Evolutionary conservation across 176 grass and related monocot genomes (phyloP), one percentile per base, ranked within the genome.

Genomic region (Eleusine indica): DNA sequence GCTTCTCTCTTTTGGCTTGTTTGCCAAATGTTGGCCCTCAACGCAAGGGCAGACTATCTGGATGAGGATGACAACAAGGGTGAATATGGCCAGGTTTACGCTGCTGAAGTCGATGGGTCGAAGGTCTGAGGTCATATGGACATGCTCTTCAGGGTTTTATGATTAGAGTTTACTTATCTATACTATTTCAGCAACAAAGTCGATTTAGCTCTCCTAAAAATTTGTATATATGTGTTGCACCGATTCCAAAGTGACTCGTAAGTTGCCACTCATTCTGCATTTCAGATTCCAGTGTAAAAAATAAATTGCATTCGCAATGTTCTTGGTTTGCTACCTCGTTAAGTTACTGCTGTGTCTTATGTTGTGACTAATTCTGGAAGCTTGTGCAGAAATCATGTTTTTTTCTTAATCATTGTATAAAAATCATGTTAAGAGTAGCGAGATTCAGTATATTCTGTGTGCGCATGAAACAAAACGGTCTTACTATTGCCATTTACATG

Each of bases 1-100:
- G 87, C 90, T 25, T 47, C 88, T 70, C 89, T 93, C 76, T 82
- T 95, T 47, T 98, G 95, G 90, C 87, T 88, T 28, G 85, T 98
- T 57, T 87, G 85, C 78, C 80, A 89, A 80, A 93, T 98, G 84
- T 74, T 94, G 57, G 88, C 87, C 1, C 84, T 94, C 32, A 97
- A 97, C 68, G 89, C 90, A 56, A 98, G 93, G 58, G 82, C 80
- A 38, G 95, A 95, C 80, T 86, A 91, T 61, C 69, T 93, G 42
- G 84, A 91, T 11, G 90, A 95, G 80, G 85, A 84, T 25, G 90
- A 82, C 18, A 47, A 86, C 76, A 91, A 91, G 80, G 90, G 90
- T 2, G 86, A 95, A 37, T 95, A 95, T 53, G 90, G 93, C 19
- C 85, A 90, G 67, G 90, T 95, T 84, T 95, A 88, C 29, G 75